phyloP scores from a whole-genome alignment of 306 rosid species.

The Quercus gilva region DNA sequence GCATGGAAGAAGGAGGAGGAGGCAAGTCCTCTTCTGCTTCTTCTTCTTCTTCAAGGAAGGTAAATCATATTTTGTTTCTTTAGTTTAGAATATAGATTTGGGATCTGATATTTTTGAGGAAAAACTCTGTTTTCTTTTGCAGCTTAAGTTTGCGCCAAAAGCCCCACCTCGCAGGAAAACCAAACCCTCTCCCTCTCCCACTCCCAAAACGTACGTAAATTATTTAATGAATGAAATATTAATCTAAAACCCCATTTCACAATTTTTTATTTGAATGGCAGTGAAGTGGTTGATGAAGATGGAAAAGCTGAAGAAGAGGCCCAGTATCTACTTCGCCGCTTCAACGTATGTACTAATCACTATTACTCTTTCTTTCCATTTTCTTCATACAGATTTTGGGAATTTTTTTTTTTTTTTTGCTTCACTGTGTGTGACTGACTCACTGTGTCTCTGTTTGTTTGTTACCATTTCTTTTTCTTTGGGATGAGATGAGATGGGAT shows the following conservation, averaged over 20 bases:
- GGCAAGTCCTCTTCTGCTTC: slow-evolving; percentile 5
- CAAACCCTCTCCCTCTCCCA: neutral
- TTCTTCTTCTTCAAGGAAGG: slow-evolving; percentile 41
- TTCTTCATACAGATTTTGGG: neutral
- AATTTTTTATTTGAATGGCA: slow-evolving; percentile 23
- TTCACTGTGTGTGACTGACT: too few species aligned
- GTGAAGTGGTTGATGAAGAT: slow-evolving; percentile 39
- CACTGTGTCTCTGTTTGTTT: too few species aligned
- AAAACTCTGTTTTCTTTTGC: slow-evolving; percentile 1
- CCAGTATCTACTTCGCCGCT: slow-evolving; percentile 37
- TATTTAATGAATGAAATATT: neutral
- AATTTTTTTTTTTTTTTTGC: too few species aligned
- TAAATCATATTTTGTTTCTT: neutral
- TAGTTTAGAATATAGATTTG: neutral
- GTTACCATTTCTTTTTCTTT: neutral
- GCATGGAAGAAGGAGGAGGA: too few species aligned
- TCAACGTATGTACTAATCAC: slow-evolving; percentile 33
- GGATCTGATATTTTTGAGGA: neutral
- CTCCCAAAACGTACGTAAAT: slow-evolving; percentile 32
- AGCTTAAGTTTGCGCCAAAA: slow-evolving; percentile 58
- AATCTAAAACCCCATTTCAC: neutral
- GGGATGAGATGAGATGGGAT: neutral
- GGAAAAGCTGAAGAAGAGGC: slow-evolving; percentile 25
- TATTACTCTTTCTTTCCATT: neutral
- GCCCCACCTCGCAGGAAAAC: slow-evolving; percentile 29